A percentile compares a stretch with the other conserved stretches of the same genome.
These are phyloP conservation scores for Rhizopogon vinicolor DNA, from an alignment of 768 basidiomycete genomes.

Conservation along the genomic window DNA sequence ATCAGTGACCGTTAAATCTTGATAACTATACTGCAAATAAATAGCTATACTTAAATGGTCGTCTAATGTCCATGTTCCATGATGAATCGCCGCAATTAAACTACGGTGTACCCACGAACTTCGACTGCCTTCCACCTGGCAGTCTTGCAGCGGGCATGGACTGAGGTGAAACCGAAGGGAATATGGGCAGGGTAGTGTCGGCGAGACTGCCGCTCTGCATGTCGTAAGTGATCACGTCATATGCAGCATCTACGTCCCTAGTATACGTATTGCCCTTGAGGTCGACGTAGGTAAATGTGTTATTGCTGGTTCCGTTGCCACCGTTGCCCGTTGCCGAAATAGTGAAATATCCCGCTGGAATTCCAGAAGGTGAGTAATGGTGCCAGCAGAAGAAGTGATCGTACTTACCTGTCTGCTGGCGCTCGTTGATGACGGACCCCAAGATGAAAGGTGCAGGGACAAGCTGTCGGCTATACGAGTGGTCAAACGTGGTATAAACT, in stretches of 20 bases:
- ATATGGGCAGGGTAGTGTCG: conserved; percentile 5
- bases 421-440: conserved; percentile 52
- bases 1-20: too few relatives aligned
- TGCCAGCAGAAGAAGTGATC: conserved; percentile 9
- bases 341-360: conserved; percentile 47
- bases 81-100: background rate
- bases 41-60: background rate
- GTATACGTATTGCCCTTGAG: conserved; percentile 55
- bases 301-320: conserved; percentile 69
- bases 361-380: background rate
- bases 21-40: background rate
- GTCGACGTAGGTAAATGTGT: conserved; percentile 61
- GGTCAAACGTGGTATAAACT: conserved; percentile 59
- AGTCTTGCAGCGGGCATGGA: conserved; percentile 22
- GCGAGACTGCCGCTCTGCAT: conserved; percentile 48
- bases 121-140: conserved; percentile 26
- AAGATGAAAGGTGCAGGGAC: conserved; percentile 56
- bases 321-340: conserved; percentile 40
- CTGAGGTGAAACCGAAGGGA: background rate
- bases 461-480: conserved; percentile 59
- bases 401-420: conserved; percentile 57
- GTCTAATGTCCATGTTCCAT: background rate
- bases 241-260: conserved; percentile 54
- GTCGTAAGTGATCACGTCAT: conserved; percentile 60
- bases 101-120: background rate